A percentile compares a stretch with the other conserved stretches of the same genome.
phyloP scores from a whole-genome alignment of 306 rosid genomes.

The Glycine latifolia region DNA sequence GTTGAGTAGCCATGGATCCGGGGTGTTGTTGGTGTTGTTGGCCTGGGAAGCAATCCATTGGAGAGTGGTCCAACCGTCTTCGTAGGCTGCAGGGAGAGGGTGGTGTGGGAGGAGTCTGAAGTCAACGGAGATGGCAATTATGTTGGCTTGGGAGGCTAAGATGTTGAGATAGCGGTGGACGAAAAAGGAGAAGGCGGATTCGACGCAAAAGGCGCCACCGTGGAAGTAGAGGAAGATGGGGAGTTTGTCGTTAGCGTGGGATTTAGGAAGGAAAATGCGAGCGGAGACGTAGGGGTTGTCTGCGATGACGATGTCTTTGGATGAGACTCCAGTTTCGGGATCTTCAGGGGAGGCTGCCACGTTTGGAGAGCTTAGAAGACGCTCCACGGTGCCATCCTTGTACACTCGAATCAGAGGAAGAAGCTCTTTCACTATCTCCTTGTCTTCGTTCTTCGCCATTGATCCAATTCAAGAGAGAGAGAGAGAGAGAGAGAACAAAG shows the following conservation, averaged over 20 bases:
- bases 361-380: constrained; percentile 32
- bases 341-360: constrained; percentile 42
- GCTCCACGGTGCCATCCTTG: constrained; percentile 48
- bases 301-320: constrained; percentile 51
- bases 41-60: constrained; percentile 54
- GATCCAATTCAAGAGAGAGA: too few species aligned
- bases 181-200: constrained; percentile 48
- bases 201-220: constrained; percentile 54
- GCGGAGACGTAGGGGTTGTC: constrained; percentile 40
- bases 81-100: constrained; percentile 52
- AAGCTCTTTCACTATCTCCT: constrained; percentile 47
- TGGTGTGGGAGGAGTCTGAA: constrained; percentile 51
- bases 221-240: constrained; percentile 55
- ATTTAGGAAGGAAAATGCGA: constrained; percentile 48
- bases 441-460: too few species aligned
- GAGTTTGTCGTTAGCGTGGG: background rate
- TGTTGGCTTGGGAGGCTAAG: constrained; percentile 38
- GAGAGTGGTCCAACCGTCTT: constrained; percentile 54
- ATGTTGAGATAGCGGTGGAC: constrained; percentile 29
- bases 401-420: constrained; percentile 46
- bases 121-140: constrained; percentile 42
- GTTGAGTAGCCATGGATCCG: constrained; percentile 43
- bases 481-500: too few species aligned
- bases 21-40: background rate
- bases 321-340: constrained; percentile 49